Evolutionary conservation across 306 rosid species (phyloP), one percentile per base, ranked within the genome.

Genomic region (Begonia fuchsioides): DNA sequence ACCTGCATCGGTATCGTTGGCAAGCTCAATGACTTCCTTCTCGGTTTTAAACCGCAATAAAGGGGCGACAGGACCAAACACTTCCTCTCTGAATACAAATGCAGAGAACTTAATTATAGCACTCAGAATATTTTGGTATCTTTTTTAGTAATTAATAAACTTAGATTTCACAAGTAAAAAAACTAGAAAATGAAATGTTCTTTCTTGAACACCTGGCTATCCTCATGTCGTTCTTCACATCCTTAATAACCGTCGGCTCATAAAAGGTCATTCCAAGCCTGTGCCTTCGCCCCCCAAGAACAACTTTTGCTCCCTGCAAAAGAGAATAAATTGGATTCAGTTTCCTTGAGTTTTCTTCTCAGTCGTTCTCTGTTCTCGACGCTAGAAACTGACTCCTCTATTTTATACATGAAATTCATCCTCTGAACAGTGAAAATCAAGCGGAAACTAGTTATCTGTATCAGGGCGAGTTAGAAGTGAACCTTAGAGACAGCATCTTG

Each of bases 41-140:
- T 84, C 93, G 20, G 95, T 81, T 81, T 68, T 81, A 76, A 90
- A 90, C 53, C 60, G 78, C 70, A 81, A 50, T 49, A 90, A 75
- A 62, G 95, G 92, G 11, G 95, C 95, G 17, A 90, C 95, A 17
- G 93, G 97, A 58, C 97, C 97, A 72, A 90, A 90, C 61, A 67
- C 79, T 75, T 90, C 97, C 73, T 84, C 92, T 55, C 95, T n/a
- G n/a, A n/a, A n/a, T n/a, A n/a, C n/a, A n/a, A n/a, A 84, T 67
- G 49, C 13, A 19, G 26, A 19, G 26, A 19, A 19, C 26, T 19
- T 19, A 19, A 1, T 19, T 19, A 4, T n/a, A 19, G 26, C 4
- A 19, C 26, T 19, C 26, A 4, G 4, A 1, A 19, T 19, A 19
- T 19, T 19, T 19, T 4, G 2, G 26, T 19, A 19, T 19, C 26